Evolutionary conservation across 306 rosid genomes (phyloP).

Genomic region (Begonia peltatifolia): DNA sequence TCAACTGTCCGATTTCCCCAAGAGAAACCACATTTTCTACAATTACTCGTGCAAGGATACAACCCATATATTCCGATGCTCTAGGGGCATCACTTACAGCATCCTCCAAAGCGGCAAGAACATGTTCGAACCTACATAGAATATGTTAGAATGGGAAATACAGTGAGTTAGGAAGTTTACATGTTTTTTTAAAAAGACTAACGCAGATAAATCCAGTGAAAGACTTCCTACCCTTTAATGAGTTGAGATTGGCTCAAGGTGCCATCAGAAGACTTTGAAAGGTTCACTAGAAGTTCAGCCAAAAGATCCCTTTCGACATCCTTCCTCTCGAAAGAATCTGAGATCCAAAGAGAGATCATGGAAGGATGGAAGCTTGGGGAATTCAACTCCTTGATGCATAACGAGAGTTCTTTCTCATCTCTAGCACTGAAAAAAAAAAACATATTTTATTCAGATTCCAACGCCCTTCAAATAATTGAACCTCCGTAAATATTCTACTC

Average conservation of each 20-base stretch:
- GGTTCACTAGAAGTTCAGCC: constrained; percentile 47
- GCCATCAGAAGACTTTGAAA: constrained; percentile 36
- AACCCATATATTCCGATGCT: constrained; percentile 77
- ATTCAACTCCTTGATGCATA: constrained; percentile 60
- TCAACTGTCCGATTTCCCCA: constrained; percentile 42
- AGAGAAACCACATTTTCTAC: constrained; percentile 38
- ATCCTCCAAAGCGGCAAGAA: constrained; percentile 60
- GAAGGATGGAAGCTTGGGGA: constrained; percentile 77
- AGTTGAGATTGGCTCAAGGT: constrained; percentile 49
- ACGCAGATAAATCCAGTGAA: no score
- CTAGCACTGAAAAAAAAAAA: constrained; percentile 47
- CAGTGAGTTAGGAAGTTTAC: no score
- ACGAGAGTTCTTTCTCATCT: constrained; percentile 58
- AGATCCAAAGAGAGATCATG: constrained; percentile 73
- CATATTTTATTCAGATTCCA: no score
- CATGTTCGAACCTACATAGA: constrained; percentile 46
- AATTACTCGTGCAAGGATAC: constrained; percentile 34
- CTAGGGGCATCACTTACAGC: constrained; percentile 75
- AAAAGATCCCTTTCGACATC: constrained; percentile 61
- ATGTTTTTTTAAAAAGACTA: no score
- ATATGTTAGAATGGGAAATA: no score
- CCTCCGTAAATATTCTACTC: no score
- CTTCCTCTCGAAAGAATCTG: constrained; percentile 76
- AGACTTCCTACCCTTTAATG: constrained; percentile 45
- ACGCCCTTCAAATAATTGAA: no score